A percentile compares a stretch with the other conserved stretches of the same genome.
These are phyloP conservation scores for Albifimbria verrucaria DNA, from an alignment of 2,329 filamentous ascomycete genomes.

Conservation along the genomic window DNA sequence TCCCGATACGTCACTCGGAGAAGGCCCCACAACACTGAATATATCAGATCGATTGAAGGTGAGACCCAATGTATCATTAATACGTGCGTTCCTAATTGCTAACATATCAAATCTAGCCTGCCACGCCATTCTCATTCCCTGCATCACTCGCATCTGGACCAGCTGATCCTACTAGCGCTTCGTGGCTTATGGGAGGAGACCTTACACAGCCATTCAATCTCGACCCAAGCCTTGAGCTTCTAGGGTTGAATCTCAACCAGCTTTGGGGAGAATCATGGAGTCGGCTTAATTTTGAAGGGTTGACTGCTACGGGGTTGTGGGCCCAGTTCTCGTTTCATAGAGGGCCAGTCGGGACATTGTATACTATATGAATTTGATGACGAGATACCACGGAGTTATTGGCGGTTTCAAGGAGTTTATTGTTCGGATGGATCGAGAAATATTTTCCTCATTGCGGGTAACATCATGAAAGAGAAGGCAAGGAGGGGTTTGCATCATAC, in stretches of 20 bases:
- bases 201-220: constrained; percentile 41
- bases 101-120: constrained; percentile 34
- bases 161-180: constrained; percentile 29
- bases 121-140: constrained; percentile 38
- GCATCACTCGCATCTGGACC: constrained; percentile 30
- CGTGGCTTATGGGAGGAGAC: constrained; percentile 30
- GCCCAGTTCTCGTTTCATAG: no score
- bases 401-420: no score
- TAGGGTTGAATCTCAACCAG: constrained; percentile 53
- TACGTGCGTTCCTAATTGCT: constrained; percentile 19
- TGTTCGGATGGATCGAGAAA: no score
- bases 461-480: no score
- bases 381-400: not conserved
- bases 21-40: constrained; percentile 28
- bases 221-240: constrained; percentile 50
- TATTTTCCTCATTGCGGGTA: no score
- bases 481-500: no score
- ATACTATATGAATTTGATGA: not conserved
- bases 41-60: constrained; percentile 38
- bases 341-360: no score
- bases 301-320: no score
- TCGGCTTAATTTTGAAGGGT: constrained; percentile 27
- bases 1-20: constrained; percentile 17
- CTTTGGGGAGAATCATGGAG: constrained; percentile 51
- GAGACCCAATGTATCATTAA: constrained; percentile 22